A percentile compares a stretch with the other conserved stretches of the same genome.
These are phyloP conservation scores for Platanthera zijinensis DNA, from an alignment of 106 monocot genomes.

Conservation along the genomic window DNA sequence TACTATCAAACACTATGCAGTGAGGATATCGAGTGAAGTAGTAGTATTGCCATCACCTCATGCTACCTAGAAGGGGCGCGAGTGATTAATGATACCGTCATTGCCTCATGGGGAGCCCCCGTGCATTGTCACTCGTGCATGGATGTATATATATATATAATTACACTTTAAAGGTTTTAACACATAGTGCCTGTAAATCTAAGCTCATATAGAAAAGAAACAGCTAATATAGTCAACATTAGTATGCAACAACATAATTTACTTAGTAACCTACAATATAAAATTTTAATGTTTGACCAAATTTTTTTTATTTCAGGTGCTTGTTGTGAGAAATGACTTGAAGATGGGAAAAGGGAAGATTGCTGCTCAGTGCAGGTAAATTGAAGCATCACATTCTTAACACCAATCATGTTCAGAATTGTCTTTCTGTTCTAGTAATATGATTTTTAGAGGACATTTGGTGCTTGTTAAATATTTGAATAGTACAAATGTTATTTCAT, in stretches of 20 bases:
- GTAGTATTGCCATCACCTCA: no score
- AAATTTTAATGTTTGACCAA: background rate
- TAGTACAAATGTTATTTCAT: background rate
- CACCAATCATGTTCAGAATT: background rate
- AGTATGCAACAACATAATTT: background rate
- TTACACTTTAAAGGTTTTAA: no score
- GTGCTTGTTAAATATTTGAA: background rate
- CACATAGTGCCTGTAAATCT: no score
- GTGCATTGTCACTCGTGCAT: no score
- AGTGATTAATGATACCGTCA: no score
- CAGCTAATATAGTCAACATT: background rate
- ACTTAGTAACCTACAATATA: background rate
- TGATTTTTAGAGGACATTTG: background rate
- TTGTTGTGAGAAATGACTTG: conserved; percentile 95
- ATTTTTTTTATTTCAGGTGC: conserved; percentile 39
- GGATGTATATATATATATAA: no score
- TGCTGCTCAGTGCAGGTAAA: conserved; percentile 95
- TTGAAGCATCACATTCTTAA: background rate
- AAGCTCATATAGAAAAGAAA: no score
- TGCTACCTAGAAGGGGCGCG: no score
- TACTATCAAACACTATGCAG: no score
- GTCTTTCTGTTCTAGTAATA: background rate
- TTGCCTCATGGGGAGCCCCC: no score
- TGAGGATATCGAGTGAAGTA: no score
- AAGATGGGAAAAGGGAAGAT: conserved; percentile 99